A percentile compares a stretch with the other conserved stretches of the same genome.
These are phyloP conservation scores for Aspergillus novoparasiticus DNA, from an alignment of 2,329 filamentous ascomycete species.

Conservation along the genomic window DNA sequence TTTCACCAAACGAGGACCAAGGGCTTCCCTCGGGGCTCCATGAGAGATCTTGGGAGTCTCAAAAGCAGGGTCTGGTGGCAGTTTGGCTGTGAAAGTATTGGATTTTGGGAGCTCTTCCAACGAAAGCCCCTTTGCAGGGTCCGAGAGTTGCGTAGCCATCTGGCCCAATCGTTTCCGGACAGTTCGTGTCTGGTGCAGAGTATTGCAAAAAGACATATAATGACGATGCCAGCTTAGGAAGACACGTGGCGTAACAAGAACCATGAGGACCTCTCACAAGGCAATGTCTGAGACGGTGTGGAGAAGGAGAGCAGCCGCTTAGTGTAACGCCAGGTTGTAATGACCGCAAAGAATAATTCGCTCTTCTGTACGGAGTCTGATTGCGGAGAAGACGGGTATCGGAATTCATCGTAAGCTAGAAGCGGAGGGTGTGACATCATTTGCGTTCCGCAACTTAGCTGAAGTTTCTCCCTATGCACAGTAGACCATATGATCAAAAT, in stretches of 20 bases:
- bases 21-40: slow-evolving; percentile 72
- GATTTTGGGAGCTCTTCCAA: slow-evolving; percentile 62
- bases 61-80: slow-evolving; percentile 77
- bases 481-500: no score
- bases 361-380: neutral
- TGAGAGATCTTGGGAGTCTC: slow-evolving; percentile 82
- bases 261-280: neutral
- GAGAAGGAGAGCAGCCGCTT: neutral
- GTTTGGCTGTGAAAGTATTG: slow-evolving; percentile 64
- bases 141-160: slow-evolving; percentile 50
- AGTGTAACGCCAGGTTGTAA: neutral
- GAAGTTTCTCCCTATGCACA: neutral
- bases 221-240: neutral
- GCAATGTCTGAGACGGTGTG: neutral
- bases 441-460: neutral
- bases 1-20: slow-evolving; percentile 81
- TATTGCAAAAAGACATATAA: slow-evolving; percentile 30
- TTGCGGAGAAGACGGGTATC: neutral
- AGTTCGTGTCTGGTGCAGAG: slow-evolving; percentile 18
- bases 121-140: slow-evolving; percentile 32
- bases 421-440: neutral
- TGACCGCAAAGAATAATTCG: neutral
- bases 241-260: neutral
- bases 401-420: no score
- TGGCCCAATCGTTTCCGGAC: slow-evolving; percentile 41